Evolutionary conservation across 495 filamentous ascomycete species (phyloP), one percentile per base, ranked within the genome.

Genomic region (Sphaerosporella brunnea): DNA sequence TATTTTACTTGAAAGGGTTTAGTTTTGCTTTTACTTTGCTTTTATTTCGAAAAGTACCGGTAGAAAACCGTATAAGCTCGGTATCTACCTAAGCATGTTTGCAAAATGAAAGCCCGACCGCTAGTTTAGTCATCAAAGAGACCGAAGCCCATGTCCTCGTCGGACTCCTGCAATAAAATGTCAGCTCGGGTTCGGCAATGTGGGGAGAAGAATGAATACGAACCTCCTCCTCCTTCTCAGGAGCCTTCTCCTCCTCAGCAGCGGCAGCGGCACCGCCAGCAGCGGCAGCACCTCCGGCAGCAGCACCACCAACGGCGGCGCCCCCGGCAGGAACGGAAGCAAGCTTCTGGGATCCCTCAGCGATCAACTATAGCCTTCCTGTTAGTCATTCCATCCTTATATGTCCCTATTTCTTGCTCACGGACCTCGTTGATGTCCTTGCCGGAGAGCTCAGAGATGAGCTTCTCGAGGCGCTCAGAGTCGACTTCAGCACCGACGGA

Each of bases 121-220:
- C n/a, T 39, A 25, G 43, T 50, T 76, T 84, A 95, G 73, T 95
- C n/a, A n/a, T n/a, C 88, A 80, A 96, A 96, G 51, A 99, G 86
- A 80, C 90, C 90, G 75, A 99, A 94, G 64, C 90, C 90, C 90
- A 99, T 99, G 65, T 99, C 90, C 65, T 99, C 90, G 69, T 99
- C 90, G 64, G 90, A 96, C 77, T 96, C 90, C 69, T 79, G 30
- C 41, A 10, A n/a, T n/a, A n/a, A n/a, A n/a, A n/a, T n/a, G n/a
- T n/a, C n/a, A n/a, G n/a, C n/a, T n/a, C n/a, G n/a, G n/a, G n/a
- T n/a, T n/a, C n/a, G n/a, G n/a, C n/a, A n/a, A n/a, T n/a, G n/a
- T n/a, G n/a, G n/a, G 5, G 10, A 40, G 34, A 61, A 66, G 61
- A 65, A 71, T 53, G 49, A 54, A 25, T 5, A 24, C 39, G 11